A percentile compares a stretch with the other conserved stretches of the same genome.
Conservation (phyloP, 2,329 filamentous ascomycete genomes). For the Botryotinia globosa region DNA sequence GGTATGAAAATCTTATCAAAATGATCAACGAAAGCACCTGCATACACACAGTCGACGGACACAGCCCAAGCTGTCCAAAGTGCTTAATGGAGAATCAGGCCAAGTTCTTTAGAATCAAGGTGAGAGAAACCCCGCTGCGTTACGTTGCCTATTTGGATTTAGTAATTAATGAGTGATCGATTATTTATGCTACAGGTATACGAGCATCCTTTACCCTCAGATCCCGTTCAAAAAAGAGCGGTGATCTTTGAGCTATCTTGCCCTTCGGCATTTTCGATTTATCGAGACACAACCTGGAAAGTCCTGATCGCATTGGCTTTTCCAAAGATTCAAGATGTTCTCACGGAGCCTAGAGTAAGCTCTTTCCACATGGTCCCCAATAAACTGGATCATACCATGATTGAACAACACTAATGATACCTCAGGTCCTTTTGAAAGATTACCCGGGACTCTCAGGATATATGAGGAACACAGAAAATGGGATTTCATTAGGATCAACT, state of each 20-base stretch:
- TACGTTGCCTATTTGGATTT: too few relatives aligned
- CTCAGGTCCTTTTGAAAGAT: neutral
- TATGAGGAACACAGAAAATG: neutral
- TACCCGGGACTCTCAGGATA: neutral
- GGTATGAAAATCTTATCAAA: constrained; percentile 42
- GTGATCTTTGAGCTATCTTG: constrained; percentile 52
- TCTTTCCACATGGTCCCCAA: constrained; percentile 19
- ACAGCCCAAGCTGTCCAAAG: constrained; percentile 43
- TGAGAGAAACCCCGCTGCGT: neutral
- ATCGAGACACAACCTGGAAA: constrained; percentile 52
- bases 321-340: neutral
- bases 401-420: neutral
- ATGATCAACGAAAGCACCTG: constrained; percentile 40
- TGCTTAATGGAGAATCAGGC: constrained; percentile 42
- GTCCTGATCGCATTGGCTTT: constrained; percentile 38
- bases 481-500: constrained; percentile 36
- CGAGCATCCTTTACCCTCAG: constrained; percentile 49
- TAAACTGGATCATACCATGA: neutral
- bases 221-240: constrained; percentile 40
- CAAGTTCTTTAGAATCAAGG: constrained; percentile 43
- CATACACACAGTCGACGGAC: constrained; percentile 37
- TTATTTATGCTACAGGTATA: constrained; percentile 36
- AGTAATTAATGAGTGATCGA: neutral
- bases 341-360: neutral
- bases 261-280: constrained; percentile 47